Conservation (phyloP, 352 stramenopile species). For the Phytophthora sojae region DNA sequence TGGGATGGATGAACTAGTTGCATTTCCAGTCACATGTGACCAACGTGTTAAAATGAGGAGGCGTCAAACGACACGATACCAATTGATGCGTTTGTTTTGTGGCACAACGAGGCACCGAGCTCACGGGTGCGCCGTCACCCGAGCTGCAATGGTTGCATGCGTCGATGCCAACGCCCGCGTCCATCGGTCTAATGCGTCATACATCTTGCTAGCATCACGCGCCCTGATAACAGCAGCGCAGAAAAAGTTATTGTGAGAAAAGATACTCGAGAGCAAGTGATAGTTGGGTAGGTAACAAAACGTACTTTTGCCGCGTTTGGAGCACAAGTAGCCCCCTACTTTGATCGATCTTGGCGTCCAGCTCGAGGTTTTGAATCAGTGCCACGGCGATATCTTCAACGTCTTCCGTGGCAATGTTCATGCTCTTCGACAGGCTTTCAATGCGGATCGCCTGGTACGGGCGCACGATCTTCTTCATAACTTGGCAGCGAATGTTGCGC, state of each 20-base stretch:
- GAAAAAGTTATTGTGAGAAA: background rate
- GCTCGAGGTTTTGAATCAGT: slow-evolving; percentile 92
- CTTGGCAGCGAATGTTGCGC: slow-evolving; percentile 94
- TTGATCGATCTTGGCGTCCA: slow-evolving; percentile 94
- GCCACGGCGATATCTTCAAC: slow-evolving; percentile 92
- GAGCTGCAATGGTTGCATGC: slow-evolving; percentile 55
- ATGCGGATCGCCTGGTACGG: slow-evolving; percentile 94
- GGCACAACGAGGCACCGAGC: background rate
- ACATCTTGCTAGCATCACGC: slow-evolving; percentile 70
- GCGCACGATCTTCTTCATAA: slow-evolving; percentile 91
- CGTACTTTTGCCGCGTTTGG: slow-evolving; percentile 60
- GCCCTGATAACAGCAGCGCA: slow-evolving; percentile 29
- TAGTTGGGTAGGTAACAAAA: background rate
- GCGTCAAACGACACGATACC: background rate
- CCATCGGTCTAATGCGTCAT: slow-evolving; percentile 76
- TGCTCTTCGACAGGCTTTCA: slow-evolving; percentile 82
- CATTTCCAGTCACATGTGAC: slow-evolving; percentile 9
- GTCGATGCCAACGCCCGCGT: slow-evolving; percentile 57
- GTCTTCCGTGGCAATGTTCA: slow-evolving; percentile 90
- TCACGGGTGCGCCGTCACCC: slow-evolving; percentile 43
- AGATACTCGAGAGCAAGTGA: background rate
- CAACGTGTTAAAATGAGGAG: slow-evolving; percentile 21
- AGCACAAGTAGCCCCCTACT: slow-evolving; percentile 62
- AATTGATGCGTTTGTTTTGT: background rate
- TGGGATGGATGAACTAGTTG: slow-evolving; percentile 10